Evolutionary conservation across 1,139 yeast genomes (phyloP).

Genomic region (Protomyces lactucae-debilis): DNA sequence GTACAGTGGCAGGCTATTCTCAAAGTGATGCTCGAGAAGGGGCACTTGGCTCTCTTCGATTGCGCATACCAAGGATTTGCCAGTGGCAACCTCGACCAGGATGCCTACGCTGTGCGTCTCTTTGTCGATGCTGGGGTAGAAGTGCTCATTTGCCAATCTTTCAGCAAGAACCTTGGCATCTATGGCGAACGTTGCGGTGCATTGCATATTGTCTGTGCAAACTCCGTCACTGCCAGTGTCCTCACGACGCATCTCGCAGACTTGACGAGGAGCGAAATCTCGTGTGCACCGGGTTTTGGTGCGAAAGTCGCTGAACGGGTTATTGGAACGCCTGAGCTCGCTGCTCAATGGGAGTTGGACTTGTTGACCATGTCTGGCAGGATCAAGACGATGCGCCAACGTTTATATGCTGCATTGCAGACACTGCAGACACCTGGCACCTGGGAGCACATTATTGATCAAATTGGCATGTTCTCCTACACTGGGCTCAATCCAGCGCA

Average conservation of each 20-base stretch:
- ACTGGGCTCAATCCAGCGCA: slow-evolving; percentile 74
- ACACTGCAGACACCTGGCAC: slow-evolving; percentile 54
- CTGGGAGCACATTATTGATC: slow-evolving; percentile 84
- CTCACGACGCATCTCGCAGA: slow-evolving; percentile 75
- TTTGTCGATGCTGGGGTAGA: slow-evolving; percentile 47
- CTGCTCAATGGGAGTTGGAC: slow-evolving; percentile 71
- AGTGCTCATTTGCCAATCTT: slow-evolving; percentile 75
- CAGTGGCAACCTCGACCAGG: slow-evolving; percentile 57
- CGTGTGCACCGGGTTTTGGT: slow-evolving; percentile 94
- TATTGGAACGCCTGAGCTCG: slow-evolving; percentile 57
- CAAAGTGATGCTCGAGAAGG: slow-evolving; percentile 52
- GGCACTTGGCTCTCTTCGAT: slow-evolving; percentile 72
- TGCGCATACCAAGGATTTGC: slow-evolving; percentile 95
- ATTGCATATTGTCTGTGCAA: slow-evolving; percentile 51
- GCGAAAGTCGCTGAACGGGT: slow-evolving; percentile 79
- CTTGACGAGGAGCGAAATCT: slow-evolving; percentile 78
- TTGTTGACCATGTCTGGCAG: slow-evolving; percentile 72
- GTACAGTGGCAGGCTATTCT: slow-evolving; percentile 76
- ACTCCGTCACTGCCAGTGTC: slow-evolving; percentile 38
- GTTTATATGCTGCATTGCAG: slow-evolving; percentile 49
- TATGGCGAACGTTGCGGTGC: slow-evolving; percentile 96
- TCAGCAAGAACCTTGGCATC: slow-evolving; percentile 95
- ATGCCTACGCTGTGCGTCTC: slow-evolving; percentile 49
- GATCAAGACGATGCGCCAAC: slow-evolving; percentile 63
- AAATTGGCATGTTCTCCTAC: slow-evolving; percentile 95